Percentiles rank a stretch among this genome's conserved stretches.
Evolutionary conservation across 73 alveolate genomes (phyloP).

Genomic region (Symbiodinium pilosum): DNA sequence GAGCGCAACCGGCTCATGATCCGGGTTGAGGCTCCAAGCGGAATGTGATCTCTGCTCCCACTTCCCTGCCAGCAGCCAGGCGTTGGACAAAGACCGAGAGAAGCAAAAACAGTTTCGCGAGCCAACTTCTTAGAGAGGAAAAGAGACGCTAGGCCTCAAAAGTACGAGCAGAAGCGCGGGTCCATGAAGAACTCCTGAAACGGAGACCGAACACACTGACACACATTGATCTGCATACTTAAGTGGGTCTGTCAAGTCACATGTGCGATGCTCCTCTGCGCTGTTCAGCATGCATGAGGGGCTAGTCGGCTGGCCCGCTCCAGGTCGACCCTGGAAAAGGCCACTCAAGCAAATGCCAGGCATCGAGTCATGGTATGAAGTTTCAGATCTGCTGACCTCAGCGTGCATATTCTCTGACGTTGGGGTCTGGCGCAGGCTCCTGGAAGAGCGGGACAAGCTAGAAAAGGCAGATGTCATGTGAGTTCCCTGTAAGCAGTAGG

Average conservation of each 20-base stretch:
- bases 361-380: no score
- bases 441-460: constrained; percentile 72
- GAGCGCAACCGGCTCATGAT: constrained; percentile 87
- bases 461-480: constrained; percentile 50
- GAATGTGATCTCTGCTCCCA: no score
- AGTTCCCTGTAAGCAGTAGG: no score
- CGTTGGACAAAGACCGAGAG: constrained; percentile 88
- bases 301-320: not conserved
- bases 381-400: no score
- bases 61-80: constrained; percentile 3
- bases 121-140: not conserved
- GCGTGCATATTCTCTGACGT: no score
- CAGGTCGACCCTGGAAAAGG: constrained; percentile 78
- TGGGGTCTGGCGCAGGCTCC: constrained; percentile 40
- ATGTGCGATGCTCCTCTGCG: no score
- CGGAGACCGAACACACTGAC: no score
- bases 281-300: no score
- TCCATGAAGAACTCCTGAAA: no score
- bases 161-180: no score
- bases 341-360: constrained; percentile 84
- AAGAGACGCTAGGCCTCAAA: not conserved
- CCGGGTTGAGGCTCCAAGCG: constrained; percentile 53
- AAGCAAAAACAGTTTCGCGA: constrained; percentile 83
- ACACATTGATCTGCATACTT: no score
- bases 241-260: no score